Evolutionary conservation across 306 rosid species (phyloP).

Genomic region (Erythrophleum fordii): DNA sequence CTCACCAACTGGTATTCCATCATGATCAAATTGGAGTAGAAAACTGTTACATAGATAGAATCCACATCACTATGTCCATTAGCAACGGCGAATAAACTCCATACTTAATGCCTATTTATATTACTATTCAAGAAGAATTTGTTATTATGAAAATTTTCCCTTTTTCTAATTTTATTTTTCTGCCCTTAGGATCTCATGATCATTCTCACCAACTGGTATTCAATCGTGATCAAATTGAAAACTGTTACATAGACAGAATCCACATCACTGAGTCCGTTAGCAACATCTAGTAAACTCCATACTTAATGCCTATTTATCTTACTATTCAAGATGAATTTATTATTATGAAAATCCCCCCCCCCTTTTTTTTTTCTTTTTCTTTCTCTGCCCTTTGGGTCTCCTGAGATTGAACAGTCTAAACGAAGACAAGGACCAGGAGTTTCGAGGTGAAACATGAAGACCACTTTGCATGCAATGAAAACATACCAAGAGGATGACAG

Average conservation of each 20-base stretch:
- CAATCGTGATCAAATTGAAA: background rate
- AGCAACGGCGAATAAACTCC: background rate
- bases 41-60: background rate
- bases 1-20: background rate
- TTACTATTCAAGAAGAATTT: background rate
- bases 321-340: background rate
- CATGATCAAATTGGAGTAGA: background rate
- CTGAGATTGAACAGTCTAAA: background rate
- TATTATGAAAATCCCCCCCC: background rate
- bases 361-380: no score
- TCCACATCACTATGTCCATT: background rate
- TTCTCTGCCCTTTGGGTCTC: background rate
- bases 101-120: background rate
- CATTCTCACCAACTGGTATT: background rate
- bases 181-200: no score
- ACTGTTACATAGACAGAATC: background rate
- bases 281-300: background rate
- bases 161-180: no score
- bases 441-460: background rate
- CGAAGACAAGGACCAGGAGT: background rate
- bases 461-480: constrained; percentile 21
- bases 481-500: constrained; percentile 3
- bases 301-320: background rate
- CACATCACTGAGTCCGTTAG: background rate
- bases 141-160: background rate